Evolutionary conservation across 2,329 filamentous ascomycete species (phyloP).

Genomic region (Phyllosticta citriasiana): DNA sequence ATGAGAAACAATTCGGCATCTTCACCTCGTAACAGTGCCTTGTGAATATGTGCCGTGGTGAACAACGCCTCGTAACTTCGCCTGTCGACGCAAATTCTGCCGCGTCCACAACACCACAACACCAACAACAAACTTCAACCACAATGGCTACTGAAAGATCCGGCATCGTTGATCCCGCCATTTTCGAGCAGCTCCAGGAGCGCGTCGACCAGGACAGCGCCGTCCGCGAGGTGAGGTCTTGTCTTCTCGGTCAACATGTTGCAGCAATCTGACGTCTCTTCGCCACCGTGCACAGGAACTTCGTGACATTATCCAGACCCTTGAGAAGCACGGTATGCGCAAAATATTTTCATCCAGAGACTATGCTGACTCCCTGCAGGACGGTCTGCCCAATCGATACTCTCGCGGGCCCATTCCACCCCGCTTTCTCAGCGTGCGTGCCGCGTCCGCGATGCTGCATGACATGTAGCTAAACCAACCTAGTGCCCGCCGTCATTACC

Average conservation of each 20-base stretch:
- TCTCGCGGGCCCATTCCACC: conserved; percentile 85
- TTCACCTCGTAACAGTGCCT: background rate
- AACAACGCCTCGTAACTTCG: background rate
- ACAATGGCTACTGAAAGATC: conserved; percentile 22
- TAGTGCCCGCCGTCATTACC: conserved; percentile 59
- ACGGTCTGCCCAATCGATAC: conserved; percentile 67
- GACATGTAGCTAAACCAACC: conserved; percentile 8
- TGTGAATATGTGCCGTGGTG: background rate
- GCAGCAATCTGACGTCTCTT: conserved; percentile 15
- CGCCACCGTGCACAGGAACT: conserved; percentile 47
- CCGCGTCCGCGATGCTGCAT: background rate
- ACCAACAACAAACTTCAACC: background rate
- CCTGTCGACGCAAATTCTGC: conserved; percentile 9
- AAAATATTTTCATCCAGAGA: background rate
- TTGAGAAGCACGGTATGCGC: conserved; percentile 63
- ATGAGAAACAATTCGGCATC: background rate
- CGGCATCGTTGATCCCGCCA: conserved; percentile 63
- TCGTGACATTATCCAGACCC: conserved; percentile 65
- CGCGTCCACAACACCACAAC: conserved; percentile 3
- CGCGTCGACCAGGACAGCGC: conserved; percentile 82
- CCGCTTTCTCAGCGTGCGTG: conserved; percentile 52
- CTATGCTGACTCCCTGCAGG: conserved; percentile 34
- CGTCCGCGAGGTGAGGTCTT: conserved; percentile 56
- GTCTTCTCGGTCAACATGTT: background rate
- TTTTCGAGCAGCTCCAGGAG: conserved; percentile 79